phyloP scores from a whole-genome alignment of 1,284 basidiomycete genomes.

The Papiliotrema fonsecae region DNA sequence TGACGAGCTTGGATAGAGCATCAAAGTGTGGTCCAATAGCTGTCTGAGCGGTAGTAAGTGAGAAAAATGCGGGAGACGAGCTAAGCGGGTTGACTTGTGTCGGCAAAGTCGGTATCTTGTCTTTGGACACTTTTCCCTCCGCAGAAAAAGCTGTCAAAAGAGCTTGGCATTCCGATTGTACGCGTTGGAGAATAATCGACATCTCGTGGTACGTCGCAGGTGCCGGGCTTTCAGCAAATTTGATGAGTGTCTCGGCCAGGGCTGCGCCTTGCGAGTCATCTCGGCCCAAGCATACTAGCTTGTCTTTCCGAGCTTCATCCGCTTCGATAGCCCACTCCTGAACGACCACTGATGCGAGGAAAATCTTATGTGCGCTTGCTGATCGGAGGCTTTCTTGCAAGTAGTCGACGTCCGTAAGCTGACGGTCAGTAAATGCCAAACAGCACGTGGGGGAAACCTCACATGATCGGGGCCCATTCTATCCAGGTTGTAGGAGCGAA shows the following conservation, averaged over 20 bases:
- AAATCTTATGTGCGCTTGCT: slow-evolving; percentile 84
- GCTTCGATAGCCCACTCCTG: slow-evolving; percentile 77
- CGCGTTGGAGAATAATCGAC: slow-evolving; percentile 71
- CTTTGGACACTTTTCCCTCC: slow-evolving; percentile 79
- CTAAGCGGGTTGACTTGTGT: slow-evolving; percentile 69
- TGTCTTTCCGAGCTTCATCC: slow-evolving; percentile 13
- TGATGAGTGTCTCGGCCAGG: slow-evolving; percentile 61
- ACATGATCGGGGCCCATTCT: slow-evolving; percentile 12
- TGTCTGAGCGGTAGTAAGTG: slow-evolving; percentile 70
- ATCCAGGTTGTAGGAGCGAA: slow-evolving; percentile 14
- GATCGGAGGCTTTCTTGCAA: slow-evolving; percentile 77
- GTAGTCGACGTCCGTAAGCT: slow-evolving; percentile 52
- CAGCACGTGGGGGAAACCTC: slow-evolving; percentile 49
- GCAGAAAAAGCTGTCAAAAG: slow-evolving; percentile 73
- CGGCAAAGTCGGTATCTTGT: slow-evolving; percentile 74
- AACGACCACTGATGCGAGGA: slow-evolving; percentile 74
- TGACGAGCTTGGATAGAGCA: slow-evolving; percentile 54
- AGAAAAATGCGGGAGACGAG: slow-evolving; percentile 64
- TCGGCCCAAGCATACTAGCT: slow-evolving; percentile 15
- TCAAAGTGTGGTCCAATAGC: slow-evolving; percentile 69
- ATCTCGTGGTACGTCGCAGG: slow-evolving; percentile 89
- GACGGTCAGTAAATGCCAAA: slow-evolving; percentile 4
- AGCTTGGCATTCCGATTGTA: slow-evolving; percentile 73
- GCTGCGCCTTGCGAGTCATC: slow-evolving; percentile 60
- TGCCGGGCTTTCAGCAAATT: slow-evolving; percentile 67